A percentile compares a stretch with the other conserved stretches of the same genome.
Conservation (phyloP, 2,329 filamentous ascomycete genomes). For the Cladosporium sp. region DNA sequence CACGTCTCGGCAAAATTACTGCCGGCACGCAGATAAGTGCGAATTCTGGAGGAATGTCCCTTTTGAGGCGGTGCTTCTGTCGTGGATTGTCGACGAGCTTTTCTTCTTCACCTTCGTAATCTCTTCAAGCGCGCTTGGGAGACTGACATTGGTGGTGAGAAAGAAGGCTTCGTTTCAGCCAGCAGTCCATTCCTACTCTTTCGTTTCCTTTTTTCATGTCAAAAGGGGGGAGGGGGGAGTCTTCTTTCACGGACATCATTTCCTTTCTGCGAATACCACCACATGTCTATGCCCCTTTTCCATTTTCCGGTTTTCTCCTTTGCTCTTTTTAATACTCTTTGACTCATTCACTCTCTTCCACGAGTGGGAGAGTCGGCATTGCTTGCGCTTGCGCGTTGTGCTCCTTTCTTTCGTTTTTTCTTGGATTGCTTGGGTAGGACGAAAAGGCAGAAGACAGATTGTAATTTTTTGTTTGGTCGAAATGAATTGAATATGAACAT, state of each 20-base stretch:
- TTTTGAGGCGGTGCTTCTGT: too few relatives aligned
- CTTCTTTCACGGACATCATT: background rate
- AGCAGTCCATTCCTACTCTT: too few relatives aligned
- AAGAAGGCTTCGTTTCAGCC: too few relatives aligned
- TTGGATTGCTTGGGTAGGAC: too few relatives aligned
- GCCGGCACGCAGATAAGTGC: background rate
- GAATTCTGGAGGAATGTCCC: background rate
- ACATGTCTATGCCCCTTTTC: background rate
- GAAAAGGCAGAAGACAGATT: too few relatives aligned
- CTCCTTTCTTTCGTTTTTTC: background rate
- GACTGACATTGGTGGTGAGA: background rate
- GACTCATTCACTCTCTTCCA: background rate
- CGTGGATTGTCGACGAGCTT: too few relatives aligned
- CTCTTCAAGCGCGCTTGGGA: too few relatives aligned
- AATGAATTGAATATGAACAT: too few relatives aligned
- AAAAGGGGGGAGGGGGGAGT: background rate
- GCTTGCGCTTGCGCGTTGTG: background rate
- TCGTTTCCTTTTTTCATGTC: background rate
- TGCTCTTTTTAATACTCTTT: background rate
- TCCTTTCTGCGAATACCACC: background rate
- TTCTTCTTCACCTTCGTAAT: too few relatives aligned
- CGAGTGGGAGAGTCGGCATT: background rate
- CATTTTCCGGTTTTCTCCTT: background rate
- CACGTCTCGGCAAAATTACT: background rate
- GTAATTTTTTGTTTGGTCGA: too few relatives aligned